phyloP scores from a whole-genome alignment of 352 stramenopile genomes.

The Detonula confervacea region DNA sequence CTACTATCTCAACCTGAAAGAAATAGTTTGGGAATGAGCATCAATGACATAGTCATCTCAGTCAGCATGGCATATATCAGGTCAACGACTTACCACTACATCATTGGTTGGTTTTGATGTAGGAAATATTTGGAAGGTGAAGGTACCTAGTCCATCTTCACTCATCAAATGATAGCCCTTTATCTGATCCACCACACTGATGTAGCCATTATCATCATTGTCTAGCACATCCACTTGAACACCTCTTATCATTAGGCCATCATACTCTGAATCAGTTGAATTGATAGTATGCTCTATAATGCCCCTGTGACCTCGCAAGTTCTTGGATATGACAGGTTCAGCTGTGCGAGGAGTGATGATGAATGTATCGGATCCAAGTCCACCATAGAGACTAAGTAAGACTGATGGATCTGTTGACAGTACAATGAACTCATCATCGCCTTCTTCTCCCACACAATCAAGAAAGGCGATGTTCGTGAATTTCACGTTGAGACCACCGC shows the following conservation, averaged over 20 bases:
- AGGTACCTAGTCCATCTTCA: conserved; percentile 46
- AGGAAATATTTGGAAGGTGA: conserved; percentile 50
- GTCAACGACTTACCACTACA: conserved; percentile 13
- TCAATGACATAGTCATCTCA: too few species aligned
- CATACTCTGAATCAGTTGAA: conserved; percentile 42
- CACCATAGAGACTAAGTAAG: conserved; percentile 42
- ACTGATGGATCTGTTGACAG: conserved; percentile 46
- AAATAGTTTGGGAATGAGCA: too few species aligned
- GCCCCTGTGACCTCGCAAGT: conserved; percentile 50
- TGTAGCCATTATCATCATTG: conserved; percentile 53
- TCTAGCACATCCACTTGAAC: conserved; percentile 50
- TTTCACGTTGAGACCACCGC: conserved; percentile 47
- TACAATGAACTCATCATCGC: conserved; percentile 50
- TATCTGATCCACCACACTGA: conserved; percentile 42
- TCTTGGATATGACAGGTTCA: conserved; percentile 51
- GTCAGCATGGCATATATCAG: too few species aligned
- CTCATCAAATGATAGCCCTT: conserved; percentile 47
- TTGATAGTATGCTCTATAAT: conserved; percentile 53
- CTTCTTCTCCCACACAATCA: conserved; percentile 37
- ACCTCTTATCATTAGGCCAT: conserved; percentile 33
- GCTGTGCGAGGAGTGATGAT: conserved; percentile 40
- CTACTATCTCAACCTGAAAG: conserved; percentile 31
- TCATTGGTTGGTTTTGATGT: conserved; percentile 29
- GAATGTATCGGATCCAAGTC: conserved; percentile 51
- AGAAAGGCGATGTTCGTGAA: conserved; percentile 52